A percentile compares a stretch with the other conserved stretches of the same genome.
Evolutionary conservation across 306 rosid species (phyloP).

Genomic region (Corylus americana): DNA sequence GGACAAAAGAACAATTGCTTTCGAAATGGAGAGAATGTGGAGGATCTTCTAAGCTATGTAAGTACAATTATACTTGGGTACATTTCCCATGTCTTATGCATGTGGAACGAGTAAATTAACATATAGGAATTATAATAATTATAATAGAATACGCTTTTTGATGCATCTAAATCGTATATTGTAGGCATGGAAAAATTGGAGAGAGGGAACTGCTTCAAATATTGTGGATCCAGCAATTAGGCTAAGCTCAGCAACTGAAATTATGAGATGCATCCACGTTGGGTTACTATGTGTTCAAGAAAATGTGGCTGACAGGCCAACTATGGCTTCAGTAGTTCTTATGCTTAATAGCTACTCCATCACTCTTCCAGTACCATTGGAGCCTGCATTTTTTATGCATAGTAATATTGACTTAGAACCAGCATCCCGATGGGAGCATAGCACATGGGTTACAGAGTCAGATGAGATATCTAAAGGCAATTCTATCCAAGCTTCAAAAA

Average conservation of each 20-base stretch:
- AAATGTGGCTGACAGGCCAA: too few relatives aligned
- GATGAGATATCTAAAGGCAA: too few relatives aligned
- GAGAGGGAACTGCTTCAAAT: background rate
- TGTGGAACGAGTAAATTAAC: background rate
- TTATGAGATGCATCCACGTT: too few relatives aligned
- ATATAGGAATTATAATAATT: too few relatives aligned
- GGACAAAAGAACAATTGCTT: too few relatives aligned
- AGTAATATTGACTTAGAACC: background rate
- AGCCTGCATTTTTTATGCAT: constrained; percentile 36
- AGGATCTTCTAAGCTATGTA: constrained; percentile 20
- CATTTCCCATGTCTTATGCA: background rate
- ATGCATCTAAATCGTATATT: too few relatives aligned
- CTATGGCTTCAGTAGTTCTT: constrained; percentile 35
- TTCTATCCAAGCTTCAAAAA: too few relatives aligned
- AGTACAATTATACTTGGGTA: background rate
- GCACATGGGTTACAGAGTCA: too few relatives aligned
- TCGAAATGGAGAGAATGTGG: too few relatives aligned
- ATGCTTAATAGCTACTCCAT: constrained; percentile 38
- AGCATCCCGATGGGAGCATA: too few relatives aligned
- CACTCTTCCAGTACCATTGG: constrained; percentile 28
- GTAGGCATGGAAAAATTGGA: constrained; percentile 35
- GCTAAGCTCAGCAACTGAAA: background rate
- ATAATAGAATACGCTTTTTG: too few relatives aligned
- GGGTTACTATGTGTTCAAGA: too few relatives aligned
- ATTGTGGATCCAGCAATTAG: constrained; percentile 7